Conservation (phyloP, 768 basidiomycete genomes). For the Kwoniella newhampshirensis region DNA sequence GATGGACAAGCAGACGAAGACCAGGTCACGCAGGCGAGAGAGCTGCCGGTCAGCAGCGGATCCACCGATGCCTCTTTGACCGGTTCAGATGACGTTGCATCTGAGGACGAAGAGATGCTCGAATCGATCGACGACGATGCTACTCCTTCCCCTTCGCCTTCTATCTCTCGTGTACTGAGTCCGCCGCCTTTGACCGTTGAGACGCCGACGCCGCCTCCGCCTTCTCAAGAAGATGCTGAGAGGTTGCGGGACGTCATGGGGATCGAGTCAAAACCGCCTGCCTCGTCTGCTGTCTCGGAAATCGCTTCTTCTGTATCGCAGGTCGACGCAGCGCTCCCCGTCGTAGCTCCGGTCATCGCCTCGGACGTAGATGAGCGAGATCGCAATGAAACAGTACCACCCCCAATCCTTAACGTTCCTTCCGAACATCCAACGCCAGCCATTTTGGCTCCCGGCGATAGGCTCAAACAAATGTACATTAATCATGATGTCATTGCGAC, state of each 20-base stretch:
- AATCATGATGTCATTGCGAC: constrained; percentile 71
- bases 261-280: constrained; percentile 24
- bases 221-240: constrained; percentile 40
- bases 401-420: neutral
- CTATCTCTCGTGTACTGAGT: constrained; percentile 11
- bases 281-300: constrained; percentile 31
- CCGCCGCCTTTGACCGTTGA: neutral
- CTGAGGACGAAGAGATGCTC: constrained; percentile 35
- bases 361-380: constrained; percentile 7
- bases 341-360: constrained; percentile 32
- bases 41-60: constrained; percentile 54
- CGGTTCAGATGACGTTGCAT: constrained; percentile 34
- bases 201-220: constrained; percentile 32
- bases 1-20: constrained; percentile 74
- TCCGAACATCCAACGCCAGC: neutral
- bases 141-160: constrained; percentile 31
- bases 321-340: constrained; percentile 39
- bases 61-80: constrained; percentile 45
- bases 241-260: constrained; percentile 41
- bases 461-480: constrained; percentile 74
- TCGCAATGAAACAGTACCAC: neutral
- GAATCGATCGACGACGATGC: constrained; percentile 33
- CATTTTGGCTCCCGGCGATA: constrained; percentile 62
- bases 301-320: constrained; percentile 34
- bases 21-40: constrained; percentile 61